Base-by-base conservation (phyloP, 805 yeast genomes). In the Sugiyamaella floridensis region DNA sequence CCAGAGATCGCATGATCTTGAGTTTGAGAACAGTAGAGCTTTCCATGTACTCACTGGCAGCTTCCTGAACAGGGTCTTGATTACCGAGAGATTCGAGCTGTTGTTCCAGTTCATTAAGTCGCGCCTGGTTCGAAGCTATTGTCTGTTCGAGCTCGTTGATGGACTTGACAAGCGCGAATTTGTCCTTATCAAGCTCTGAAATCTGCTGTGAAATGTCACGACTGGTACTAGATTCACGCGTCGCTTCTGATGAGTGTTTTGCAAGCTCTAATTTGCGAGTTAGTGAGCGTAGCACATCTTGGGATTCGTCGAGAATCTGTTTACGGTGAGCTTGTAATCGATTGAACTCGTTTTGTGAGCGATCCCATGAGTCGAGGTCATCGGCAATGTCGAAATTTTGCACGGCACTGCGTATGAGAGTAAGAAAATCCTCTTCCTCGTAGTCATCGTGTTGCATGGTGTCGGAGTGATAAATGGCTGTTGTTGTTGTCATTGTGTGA, bases 141-240 rank as follows among this genome's bases (percentile, higher is more conserved):
- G 56, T 45, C 41, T 59, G 51, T 43, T 63, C 67, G 32, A 63
- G 56, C 29, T 63, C 67, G 43, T 62, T 63, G 20, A 63, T 58
- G 7, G 61, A 43, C 46, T 62, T 61, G 6, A 63, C 67, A n/a
- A 60, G 50, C 9, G 56, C n/a, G 43, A 62, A 58, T 53, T 63
- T 63, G 19, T 63, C 63, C 14, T 57, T 55, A 37, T 63, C 67
- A 28, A 63, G 54, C 43, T 59, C 54, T 15, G 45, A 47, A 5
- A 61, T 40, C 16, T 51, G 55, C 40, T 56, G 54, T 2, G 57
- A 18, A 15, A 53, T 44, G 34, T 57, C 58, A 9, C 34, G 44
- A 34, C 49, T 51, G 26, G 51, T 43, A 7, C 45, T 45, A 1
- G 64, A 58, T 10, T 51, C 54, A 12, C 49, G 46, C 7, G 53